phyloP scores from a whole-genome alignment of 148 eudicot genomes.

The Fagopyrum tataricum region DNA sequence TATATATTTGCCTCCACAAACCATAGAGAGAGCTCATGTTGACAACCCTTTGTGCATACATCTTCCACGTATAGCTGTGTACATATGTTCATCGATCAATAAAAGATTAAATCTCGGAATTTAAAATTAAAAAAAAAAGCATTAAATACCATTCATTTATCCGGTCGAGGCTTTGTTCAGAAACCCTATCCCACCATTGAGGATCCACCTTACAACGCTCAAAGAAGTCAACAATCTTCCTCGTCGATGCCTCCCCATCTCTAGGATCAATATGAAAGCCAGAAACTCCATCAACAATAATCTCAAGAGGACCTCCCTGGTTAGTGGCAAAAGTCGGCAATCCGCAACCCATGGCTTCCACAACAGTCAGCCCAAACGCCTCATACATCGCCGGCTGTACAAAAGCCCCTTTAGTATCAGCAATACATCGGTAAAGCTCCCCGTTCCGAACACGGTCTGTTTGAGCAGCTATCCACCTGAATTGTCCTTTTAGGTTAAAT shows the following conservation, averaged over 20 bases:
- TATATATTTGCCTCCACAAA: conserved; percentile 8
- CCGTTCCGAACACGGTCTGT: conserved; percentile 50
- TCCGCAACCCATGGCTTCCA: conserved; percentile 71
- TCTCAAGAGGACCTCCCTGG: conserved; percentile 70
- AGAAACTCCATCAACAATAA: conserved; percentile 47
- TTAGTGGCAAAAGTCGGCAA: conserved; percentile 61
- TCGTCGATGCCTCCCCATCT: conserved; percentile 42
- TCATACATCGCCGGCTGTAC: conserved; percentile 72
- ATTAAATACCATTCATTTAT: conserved; percentile 46
- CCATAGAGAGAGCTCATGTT: conserved; percentile 15
- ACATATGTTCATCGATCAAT: not conserved
- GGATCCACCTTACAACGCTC: conserved; percentile 40
- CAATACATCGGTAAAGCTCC: conserved; percentile 52
- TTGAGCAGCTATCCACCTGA: conserved; percentile 69
- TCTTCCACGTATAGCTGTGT: conserved; percentile 79
- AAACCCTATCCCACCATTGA: conserved; percentile 40
- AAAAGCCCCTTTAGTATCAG: conserved; percentile 59
- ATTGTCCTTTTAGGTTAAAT: conserved; percentile 52
- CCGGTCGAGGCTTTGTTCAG: conserved; percentile 40
- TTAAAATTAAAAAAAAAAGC: not conserved
- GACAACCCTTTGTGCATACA: conserved; percentile 50
- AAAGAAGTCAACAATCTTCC: conserved; percentile 54
- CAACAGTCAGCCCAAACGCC: conserved; percentile 62
- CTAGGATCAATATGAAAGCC: conserved; percentile 56
- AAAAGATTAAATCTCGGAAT: not conserved